These are phyloP conservation scores for Gossypium aridum DNA, from an alignment of 441 rosid species.

Conservation along the genomic window DNA sequence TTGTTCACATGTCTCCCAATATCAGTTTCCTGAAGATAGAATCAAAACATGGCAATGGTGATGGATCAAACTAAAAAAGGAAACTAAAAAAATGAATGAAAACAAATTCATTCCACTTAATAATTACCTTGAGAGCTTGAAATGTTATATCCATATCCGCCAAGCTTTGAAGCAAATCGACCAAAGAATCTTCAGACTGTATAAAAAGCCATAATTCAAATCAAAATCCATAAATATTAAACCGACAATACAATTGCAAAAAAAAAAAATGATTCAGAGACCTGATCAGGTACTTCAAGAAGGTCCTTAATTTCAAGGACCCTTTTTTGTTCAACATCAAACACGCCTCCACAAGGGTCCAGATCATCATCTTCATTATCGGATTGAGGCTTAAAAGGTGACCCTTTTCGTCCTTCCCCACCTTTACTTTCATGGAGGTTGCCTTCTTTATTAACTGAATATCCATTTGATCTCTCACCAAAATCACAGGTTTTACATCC, in stretches of 20 bases:
- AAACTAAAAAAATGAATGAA: neutral
- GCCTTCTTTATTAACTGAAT: slow-evolving; percentile 24
- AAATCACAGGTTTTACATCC: slow-evolving; percentile 60
- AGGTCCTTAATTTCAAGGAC: slow-evolving; percentile 71
- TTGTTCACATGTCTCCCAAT: slow-evolving; percentile 66
- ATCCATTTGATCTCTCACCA: slow-evolving; percentile 29
- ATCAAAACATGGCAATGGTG: neutral
- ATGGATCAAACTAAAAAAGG: neutral
- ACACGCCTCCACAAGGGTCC: slow-evolving; percentile 77
- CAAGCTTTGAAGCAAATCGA: slow-evolving; percentile 83
- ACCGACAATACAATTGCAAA: neutral
- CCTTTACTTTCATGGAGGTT: slow-evolving; percentile 15
- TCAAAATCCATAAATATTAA: slow-evolving; percentile 19
- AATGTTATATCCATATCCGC: slow-evolving; percentile 93
- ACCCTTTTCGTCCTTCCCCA: slow-evolving; percentile 14
- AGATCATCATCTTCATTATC: slow-evolving; percentile 40
- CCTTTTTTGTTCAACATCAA: slow-evolving; percentile 83
- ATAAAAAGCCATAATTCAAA: slow-evolving; percentile 12
- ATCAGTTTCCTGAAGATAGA: slow-evolving; percentile 55
- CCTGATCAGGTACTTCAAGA: slow-evolving; percentile 91
- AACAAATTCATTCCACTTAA: neutral
- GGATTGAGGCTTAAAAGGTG: slow-evolving; percentile 44
- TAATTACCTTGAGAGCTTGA: slow-evolving; percentile 71
- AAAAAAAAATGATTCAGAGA: slow-evolving; percentile 13
- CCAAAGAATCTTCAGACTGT: slow-evolving; percentile 77